phyloP scores from a whole-genome alignment of 2,329 filamentous ascomycete species.

The Microdochium paspali region DNA sequence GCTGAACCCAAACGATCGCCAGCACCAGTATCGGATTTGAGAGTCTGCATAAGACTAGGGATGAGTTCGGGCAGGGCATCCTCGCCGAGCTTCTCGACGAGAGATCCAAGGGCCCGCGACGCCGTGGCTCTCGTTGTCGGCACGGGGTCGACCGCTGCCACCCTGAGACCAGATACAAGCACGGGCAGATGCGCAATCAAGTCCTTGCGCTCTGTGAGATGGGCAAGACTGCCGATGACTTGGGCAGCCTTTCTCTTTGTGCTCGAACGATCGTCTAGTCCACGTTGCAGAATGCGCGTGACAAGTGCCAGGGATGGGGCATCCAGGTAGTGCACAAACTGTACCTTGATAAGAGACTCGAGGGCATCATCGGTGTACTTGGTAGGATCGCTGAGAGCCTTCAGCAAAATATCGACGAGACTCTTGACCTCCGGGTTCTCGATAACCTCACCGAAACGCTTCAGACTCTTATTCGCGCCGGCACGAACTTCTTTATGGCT shows the following conservation, averaged over 20 bases:
- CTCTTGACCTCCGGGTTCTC: slow-evolving; percentile 95
- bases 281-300: slow-evolving; percentile 89
- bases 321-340: slow-evolving; percentile 97
- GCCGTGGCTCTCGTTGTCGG: slow-evolving; percentile 93
- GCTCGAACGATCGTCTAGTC: slow-evolving; percentile 79
- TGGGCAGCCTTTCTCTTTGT: slow-evolving; percentile 96
- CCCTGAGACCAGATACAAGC: slow-evolving; percentile 78
- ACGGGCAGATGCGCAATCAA: slow-evolving; percentile 85
- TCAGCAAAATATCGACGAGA: slow-evolving; percentile 82
- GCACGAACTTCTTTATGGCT: slow-evolving; percentile 94
- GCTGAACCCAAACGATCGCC: slow-evolving; percentile 93
- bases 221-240: slow-evolving; percentile 94
- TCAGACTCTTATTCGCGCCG: slow-evolving; percentile 89
- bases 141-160: slow-evolving; percentile 89
- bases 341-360: slow-evolving; percentile 93
- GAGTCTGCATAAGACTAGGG: slow-evolving; percentile 91
- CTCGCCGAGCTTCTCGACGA: slow-evolving; percentile 97
- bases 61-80: slow-evolving; percentile 96
- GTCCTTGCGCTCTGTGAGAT: slow-evolving; percentile 93
- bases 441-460: slow-evolving; percentile 97
- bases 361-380: slow-evolving; percentile 94
- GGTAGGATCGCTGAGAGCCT: slow-evolving; percentile 93
- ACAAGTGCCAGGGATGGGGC: slow-evolving; percentile 91
- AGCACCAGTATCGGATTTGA: slow-evolving; percentile 94
- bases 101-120: slow-evolving; percentile 87